Percentiles rank a stretch among this genome's conserved stretches.
Conservation (phyloP, 805 yeast species). For the Pachysolen tannophilus region DNA sequence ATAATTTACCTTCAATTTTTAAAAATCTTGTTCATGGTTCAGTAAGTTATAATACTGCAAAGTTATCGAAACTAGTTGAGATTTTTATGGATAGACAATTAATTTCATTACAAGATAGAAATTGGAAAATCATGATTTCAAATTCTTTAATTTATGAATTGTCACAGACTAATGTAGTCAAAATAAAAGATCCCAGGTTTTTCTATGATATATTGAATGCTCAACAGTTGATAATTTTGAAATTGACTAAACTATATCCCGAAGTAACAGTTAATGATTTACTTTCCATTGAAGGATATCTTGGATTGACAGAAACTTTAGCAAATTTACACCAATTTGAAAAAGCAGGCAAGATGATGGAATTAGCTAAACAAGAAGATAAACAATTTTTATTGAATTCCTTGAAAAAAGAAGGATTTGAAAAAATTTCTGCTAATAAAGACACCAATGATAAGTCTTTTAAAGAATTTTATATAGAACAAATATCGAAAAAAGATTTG, state of each 20-base stretch:
- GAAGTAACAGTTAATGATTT: neutral
- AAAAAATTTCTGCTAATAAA: too few relatives aligned
- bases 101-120: neutral
- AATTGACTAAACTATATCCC: neutral
- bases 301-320: conserved; percentile 1
- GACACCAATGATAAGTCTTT: neutral
- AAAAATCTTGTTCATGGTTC: conserved; percentile 6
- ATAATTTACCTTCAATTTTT: neutral
- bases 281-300: conserved; percentile 6
- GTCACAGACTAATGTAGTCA: conserved; percentile 1
- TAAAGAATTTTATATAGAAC: neutral
- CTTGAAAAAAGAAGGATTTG: too few relatives aligned
- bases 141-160: conserved; percentile 2
- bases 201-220: neutral
- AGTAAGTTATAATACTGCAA: conserved; percentile 1
- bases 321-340: neutral
- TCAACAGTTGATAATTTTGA: conserved; percentile 1
- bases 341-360: neutral
- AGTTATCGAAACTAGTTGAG: neutral
- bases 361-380: neutral
- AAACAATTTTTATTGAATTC: too few relatives aligned
- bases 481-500: conserved; percentile 1
- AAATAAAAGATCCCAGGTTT: neutral
- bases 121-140: neutral
- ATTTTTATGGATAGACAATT: neutral